Evolutionary conservation across 768 basidiomycete species (phyloP), one percentile per base, ranked within the genome.

Genomic region (Grammothele lineata): DNA sequence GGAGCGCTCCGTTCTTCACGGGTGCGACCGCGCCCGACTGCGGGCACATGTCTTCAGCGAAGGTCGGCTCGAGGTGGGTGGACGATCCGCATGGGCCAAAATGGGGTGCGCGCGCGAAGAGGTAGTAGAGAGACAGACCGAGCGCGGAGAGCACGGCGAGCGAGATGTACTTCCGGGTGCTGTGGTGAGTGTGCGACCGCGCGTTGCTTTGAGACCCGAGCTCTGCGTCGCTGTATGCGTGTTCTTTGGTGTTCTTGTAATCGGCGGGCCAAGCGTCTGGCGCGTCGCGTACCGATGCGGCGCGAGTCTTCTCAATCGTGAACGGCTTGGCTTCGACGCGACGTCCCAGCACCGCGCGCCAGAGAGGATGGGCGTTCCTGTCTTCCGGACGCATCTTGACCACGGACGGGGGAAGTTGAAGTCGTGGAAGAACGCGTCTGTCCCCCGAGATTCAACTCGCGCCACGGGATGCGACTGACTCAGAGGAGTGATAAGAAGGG

Each of bases 1-100:
- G 24, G 42, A 47, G 34, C n/a, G 37, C 50, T 23, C 36, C 18
- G 27, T 52, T 43, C 42, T 36, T 43, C 25, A 26, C 32, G 5
- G 50, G 50, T 10, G 41, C 37, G 14, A 52, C 40, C 11, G 45
- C 41, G 12, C 4, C 33, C 11, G 50, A 40, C 19, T 52, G 50
- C 8, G 50, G 50, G 21, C 50, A 52, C 9, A 43, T 21, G 4
- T 33, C 34, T 5, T 35, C 12, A 17, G 18, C 17, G 19, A 18
- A 11, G 18, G 32, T 1, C 17, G 30, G n/a, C 14, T 35, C 26
- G 15, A 24, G 17, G 10, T 9, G 5, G 5, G 15, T 26, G 3
- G 25, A 19, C 1, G 35, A 22, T 17, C 40, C 44, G 22, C 40
- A 33, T 15, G 48, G 32, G 22, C 27, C 21, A 37, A 41, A 17